Evolutionary conservation across 2,329 filamentous ascomycete species (phyloP).

Genomic region (Exutisphaerella laricina): DNA sequence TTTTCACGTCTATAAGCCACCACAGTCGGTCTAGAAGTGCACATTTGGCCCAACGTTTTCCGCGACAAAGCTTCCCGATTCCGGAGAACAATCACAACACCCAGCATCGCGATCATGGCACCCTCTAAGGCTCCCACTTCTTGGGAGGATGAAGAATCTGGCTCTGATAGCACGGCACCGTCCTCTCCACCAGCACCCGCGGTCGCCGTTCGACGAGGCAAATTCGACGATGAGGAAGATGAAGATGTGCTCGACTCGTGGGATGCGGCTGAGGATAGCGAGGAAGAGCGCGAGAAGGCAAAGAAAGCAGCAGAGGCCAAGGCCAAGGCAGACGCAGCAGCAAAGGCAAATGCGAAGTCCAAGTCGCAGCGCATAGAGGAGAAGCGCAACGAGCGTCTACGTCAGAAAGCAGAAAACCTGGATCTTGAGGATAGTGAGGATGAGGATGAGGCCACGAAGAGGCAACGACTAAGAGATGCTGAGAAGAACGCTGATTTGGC

Average conservation of each 20-base stretch:
- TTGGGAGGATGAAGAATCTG: constrained; percentile 48
- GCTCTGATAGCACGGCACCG: constrained; percentile 45
- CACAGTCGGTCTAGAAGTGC: too few relatives aligned
- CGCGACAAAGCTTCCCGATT: constrained; percentile 9
- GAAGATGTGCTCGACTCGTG: constrained; percentile 90
- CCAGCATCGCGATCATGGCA: constrained; percentile 33
- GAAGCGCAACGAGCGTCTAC: constrained; percentile 56
- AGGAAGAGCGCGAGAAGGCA: constrained; percentile 91
- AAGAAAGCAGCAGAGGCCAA: constrained; percentile 81
- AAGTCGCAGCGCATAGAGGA: constrained; percentile 83
- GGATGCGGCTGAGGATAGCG: constrained; percentile 95
- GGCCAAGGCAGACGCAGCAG: constrained; percentile 82
- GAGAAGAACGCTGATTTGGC: constrained; percentile 85
- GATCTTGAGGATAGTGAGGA: constrained; percentile 55
- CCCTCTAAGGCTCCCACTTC: constrained; percentile 25
- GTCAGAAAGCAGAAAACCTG: constrained; percentile 52
- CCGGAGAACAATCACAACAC: constrained; percentile 18
- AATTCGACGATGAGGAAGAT: constrained; percentile 91
- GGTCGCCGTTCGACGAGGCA: constrained; percentile 46
- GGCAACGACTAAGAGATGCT: constrained; percentile 67
- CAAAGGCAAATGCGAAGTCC: constrained; percentile 83
- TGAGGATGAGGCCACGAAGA: constrained; percentile 66
- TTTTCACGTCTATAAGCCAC: too few relatives aligned
- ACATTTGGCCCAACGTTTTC: too few relatives aligned
- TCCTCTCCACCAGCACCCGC: constrained; percentile 44